Base-by-base conservation (phyloP, 495 filamentous ascomycete species). In the Lineolata rhizophorae region DNA sequence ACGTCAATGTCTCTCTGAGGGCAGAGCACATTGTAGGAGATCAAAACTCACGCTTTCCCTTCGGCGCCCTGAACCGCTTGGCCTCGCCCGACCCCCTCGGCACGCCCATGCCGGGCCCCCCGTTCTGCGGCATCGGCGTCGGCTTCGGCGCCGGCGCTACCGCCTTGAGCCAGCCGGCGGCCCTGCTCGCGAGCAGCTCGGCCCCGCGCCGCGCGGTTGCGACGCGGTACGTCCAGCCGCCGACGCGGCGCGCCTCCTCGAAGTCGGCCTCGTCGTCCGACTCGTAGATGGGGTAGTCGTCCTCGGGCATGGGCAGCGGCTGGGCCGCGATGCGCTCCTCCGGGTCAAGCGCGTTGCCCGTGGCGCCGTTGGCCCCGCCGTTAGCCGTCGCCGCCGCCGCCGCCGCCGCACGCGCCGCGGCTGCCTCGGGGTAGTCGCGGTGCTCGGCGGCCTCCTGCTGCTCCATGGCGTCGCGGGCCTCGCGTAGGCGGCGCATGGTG, bases 261-360 rank as follows among this genome's bases (percentile, higher is more conserved):
- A 87, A 55, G 31, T 79, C 71, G n/a, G n/a, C n/a, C 16, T 73
- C 57, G 15, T 64, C 64, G 20, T 91, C 82, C 27, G 82, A 75
- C 43, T 97, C 87, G 50, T 97, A 95, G 6, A 93, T 43, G 1
- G 78, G 76, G 42, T 90, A 92, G 34, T 79, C 77, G 27, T 70
- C 61, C 10, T 52, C 44, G 14, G 60, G 51, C 15, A 68, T 65
- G 8, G 65, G 46, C 2, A 72, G 41, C 0, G 67, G 70, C 30
- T 57, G 55, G n/a, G 64, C 63, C 1, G 61, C 65, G 17, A 79
- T 60, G 17, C 74, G 72, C 45, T 85, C 77, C 53, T 85, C 77
- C 24, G 77, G 62, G 49, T 85, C 77, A 16, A 82, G 53, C 3
- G 59, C 46, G 39, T 76, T 67, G 16, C 37, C 19, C 30, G 19